These are phyloP conservation scores for Pestalotiopsis sp. DNA, from an alignment of 2,329 filamentous ascomycete species.

Conservation along the genomic window DNA sequence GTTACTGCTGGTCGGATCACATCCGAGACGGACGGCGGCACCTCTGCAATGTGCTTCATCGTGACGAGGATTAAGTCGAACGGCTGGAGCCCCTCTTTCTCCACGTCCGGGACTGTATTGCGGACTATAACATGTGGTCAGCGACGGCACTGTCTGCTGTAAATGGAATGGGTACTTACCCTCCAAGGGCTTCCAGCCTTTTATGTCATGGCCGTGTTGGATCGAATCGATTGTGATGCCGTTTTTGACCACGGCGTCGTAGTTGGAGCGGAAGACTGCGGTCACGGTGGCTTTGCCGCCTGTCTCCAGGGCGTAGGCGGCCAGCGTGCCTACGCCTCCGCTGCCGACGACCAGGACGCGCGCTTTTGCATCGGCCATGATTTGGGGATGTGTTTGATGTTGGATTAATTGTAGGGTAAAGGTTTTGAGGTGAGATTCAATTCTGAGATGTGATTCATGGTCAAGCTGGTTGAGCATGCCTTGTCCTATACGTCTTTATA, in stretches of 20 bases:
- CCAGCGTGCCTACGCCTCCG: constrained; percentile 59
- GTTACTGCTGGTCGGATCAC: constrained; percentile 56
- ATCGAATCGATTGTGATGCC: constrained; percentile 59
- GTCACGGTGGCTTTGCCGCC: constrained; percentile 55
- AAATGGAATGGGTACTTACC: no score
- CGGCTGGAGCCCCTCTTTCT: constrained; percentile 30
- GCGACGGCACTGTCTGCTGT: no score
- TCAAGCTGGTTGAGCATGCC: no score
- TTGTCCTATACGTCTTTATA: no score
- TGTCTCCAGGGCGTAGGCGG: constrained; percentile 54
- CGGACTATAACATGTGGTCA: constrained; percentile 39
- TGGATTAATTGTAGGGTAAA: no score
- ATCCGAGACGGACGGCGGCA: constrained; percentile 48
- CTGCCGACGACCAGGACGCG: constrained; percentile 55
- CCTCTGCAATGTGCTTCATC: constrained; percentile 62
- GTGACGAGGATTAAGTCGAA: constrained; percentile 60
- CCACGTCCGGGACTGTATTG: constrained; percentile 49
- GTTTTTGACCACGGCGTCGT: constrained; percentile 42
- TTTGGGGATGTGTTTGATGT: no score
- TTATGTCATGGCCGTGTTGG: constrained; percentile 51
- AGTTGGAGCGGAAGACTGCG: constrained; percentile 59
- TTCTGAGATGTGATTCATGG: no score
- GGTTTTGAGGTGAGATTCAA: no score
- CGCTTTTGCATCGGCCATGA: constrained; percentile 28
- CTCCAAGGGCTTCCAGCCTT: constrained; percentile 48